Evolutionary conservation across 192 early-diverging fungal species (phyloP).

Genomic region (Coemansia sp.): DNA sequence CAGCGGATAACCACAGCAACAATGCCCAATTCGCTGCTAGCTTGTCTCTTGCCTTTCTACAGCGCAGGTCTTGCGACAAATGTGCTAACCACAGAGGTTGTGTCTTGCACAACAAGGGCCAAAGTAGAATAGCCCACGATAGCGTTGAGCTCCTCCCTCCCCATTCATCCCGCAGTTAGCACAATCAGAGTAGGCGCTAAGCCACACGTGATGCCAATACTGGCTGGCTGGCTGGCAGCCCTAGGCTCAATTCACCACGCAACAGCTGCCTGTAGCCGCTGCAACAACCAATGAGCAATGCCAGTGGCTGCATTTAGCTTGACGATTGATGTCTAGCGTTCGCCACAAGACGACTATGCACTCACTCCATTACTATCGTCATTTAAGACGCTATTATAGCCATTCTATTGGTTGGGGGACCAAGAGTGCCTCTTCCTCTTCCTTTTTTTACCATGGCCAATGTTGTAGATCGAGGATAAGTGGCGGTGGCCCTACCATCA

Average conservation of each 20-base stretch:
- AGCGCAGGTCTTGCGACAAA: conserved; percentile 1
- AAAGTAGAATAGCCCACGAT: not conserved
- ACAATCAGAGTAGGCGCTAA: conserved; percentile 4
- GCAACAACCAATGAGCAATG: not conserved
- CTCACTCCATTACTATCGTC: not conserved
- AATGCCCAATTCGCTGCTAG: not conserved
- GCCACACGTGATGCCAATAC: not conserved
- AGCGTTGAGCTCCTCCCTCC: not conserved
- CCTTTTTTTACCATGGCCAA: not conserved
- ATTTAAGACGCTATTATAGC: not conserved
- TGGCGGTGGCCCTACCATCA: conserved; percentile 10
- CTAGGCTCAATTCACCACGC: not conserved
- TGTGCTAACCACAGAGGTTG: conserved; percentile 2
- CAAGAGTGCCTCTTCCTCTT: not conserved
- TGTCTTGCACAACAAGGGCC: not conserved
- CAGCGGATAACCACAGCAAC: conserved; percentile 4
- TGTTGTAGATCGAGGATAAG: conserved; percentile 10
- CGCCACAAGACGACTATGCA: not conserved
- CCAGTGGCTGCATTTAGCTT: not conserved
- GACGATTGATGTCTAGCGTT: not conserved
- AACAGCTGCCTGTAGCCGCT: not conserved
- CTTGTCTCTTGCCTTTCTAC: not conserved
- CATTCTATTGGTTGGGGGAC: not conserved
- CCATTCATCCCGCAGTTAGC: not conserved
- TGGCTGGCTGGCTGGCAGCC: not conserved